phyloP scores from a whole-genome alignment of 148 eudicot genomes.

The Bassia scoparia region DNA sequence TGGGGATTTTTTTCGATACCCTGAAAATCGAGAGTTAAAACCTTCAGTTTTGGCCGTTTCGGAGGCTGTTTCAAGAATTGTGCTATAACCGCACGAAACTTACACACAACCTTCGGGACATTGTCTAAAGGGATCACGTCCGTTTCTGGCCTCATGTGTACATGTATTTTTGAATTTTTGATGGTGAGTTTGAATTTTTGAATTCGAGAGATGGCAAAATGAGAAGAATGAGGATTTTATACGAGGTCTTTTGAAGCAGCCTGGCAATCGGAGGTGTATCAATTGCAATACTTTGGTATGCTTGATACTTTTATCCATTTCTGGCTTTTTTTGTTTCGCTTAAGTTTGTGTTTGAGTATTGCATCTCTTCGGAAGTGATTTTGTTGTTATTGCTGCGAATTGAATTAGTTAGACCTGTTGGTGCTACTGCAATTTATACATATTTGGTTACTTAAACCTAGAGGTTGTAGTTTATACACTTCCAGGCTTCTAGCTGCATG shows the following conservation, averaged over 20 bases:
- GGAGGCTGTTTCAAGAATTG: too few species aligned
- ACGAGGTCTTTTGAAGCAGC: constrained; percentile 63
- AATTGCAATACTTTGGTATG: constrained; percentile 67
- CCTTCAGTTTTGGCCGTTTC: too few species aligned
- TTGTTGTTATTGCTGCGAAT: neutral
- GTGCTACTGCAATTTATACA: neutral
- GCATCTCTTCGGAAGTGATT: neutral
- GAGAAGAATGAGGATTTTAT: constrained; percentile 68
- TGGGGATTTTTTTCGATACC: too few species aligned
- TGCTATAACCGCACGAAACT: too few species aligned
- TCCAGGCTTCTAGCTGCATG: neutral
- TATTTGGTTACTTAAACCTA: neutral
- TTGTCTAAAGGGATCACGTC: too few species aligned
- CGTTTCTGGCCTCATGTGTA: too few species aligned
- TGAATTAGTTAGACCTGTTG: neutral
- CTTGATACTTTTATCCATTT: neutral
- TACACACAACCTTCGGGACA: too few species aligned
- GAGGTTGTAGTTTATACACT: neutral
- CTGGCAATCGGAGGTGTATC: constrained; percentile 71
- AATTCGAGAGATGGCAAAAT: constrained; percentile 55
- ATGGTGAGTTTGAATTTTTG: too few species aligned
- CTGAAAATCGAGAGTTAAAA: too few species aligned
- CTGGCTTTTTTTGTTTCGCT: neutral
- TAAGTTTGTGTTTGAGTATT: neutral
- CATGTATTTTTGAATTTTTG: too few species aligned